Percentiles rank a stretch among this genome's conserved stretches.
Evolutionary conservation across 1,139 yeast species (phyloP).

Genomic region (Saccharomyces hybrid): DNA sequence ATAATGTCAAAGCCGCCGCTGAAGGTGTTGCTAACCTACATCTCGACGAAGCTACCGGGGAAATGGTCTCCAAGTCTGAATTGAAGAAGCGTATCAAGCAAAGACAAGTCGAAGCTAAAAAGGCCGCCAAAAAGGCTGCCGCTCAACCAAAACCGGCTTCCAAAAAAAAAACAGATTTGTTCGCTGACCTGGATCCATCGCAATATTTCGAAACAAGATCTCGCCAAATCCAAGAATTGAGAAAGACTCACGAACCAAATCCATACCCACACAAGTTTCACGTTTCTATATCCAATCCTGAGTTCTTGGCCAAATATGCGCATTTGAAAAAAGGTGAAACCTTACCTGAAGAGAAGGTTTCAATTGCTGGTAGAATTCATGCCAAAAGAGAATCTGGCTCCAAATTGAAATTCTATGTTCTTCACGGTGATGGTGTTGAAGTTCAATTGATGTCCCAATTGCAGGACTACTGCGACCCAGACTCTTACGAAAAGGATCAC

Average conservation of each 20-base stretch:
- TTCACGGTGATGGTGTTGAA: conserved; percentile 84
- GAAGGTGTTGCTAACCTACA: conserved; percentile 78
- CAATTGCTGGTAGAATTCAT: conserved; percentile 89
- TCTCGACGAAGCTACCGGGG: conserved; percentile 92
- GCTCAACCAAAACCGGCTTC: conserved; percentile 41
- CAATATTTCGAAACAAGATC: conserved; percentile 92
- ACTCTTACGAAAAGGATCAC: conserved; percentile 72
- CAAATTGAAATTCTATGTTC: conserved; percentile 85
- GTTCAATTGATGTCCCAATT: conserved; percentile 96
- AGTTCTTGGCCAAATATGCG: conserved; percentile 62
- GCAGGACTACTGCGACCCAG: conserved; percentile 51
- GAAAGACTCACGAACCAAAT: conserved; percentile 61
- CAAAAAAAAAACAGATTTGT: conserved; percentile 43
- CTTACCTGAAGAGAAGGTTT: conserved; percentile 59
- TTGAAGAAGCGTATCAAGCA: conserved; percentile 91
- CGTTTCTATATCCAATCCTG: conserved; percentile 58
- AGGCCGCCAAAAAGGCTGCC: conserved; percentile 63
- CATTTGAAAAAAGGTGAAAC: conserved; percentile 78
- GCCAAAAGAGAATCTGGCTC: conserved; percentile 96
- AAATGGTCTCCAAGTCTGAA: conserved; percentile 92
- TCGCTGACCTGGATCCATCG: conserved; percentile 87
- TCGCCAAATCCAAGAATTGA: conserved; percentile 76
- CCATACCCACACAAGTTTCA: conserved; percentile 97
- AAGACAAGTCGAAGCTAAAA: conserved; percentile 80
- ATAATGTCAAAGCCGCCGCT: conserved; percentile 50